These are phyloP conservation scores for Phytophthora rubi DNA, from an alignment of 352 stramenopile species.

Conservation along the genomic window DNA sequence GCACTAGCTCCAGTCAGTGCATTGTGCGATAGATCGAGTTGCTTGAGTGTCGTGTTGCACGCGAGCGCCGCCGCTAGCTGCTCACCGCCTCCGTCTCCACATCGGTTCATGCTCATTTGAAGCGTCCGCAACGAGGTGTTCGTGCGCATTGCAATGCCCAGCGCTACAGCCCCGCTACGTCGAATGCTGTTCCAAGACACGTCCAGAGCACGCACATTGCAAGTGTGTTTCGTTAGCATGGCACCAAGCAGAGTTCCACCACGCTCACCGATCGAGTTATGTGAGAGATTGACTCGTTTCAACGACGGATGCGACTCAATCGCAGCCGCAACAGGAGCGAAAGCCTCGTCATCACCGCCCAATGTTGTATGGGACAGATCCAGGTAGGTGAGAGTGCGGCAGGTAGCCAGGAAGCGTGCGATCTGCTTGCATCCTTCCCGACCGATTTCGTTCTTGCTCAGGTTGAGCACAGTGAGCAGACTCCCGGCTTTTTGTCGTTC, in stretches of 20 bases:
- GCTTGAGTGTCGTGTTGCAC: constrained; percentile 50
- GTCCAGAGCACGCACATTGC: constrained; percentile 56
- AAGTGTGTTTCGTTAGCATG: constrained; percentile 64
- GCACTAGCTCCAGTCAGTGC: constrained; percentile 58
- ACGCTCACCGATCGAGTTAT: constrained; percentile 67
- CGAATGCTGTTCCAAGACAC: constrained; percentile 81
- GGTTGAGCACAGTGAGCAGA: constrained; percentile 60
- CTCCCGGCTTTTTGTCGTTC: constrained; percentile 25
- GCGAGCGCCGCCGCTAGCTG: constrained; percentile 60
- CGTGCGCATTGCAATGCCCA: constrained; percentile 59
- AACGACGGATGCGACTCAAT: constrained; percentile 63
- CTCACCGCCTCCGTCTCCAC: constrained; percentile 65
- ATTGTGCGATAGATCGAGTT: constrained; percentile 70
- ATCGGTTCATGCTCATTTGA: constrained; percentile 76
- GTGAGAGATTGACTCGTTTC: constrained; percentile 63
- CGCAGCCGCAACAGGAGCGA: constrained; percentile 54
- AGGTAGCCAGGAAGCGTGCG: constrained; percentile 56
- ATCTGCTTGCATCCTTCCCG: constrained; percentile 60
- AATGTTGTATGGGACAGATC: constrained; percentile 69
- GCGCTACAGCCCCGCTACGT: constrained; percentile 49
- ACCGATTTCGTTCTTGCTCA: constrained; percentile 78
- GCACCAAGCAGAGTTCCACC: constrained; percentile 60
- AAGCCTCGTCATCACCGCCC: constrained; percentile 40
- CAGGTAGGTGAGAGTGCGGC: constrained; percentile 52
- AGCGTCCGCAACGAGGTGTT: constrained; percentile 56